phyloP scores from a whole-genome alignment of 1,284 basidiomycete genomes.

The Kwoniella shivajii region DNA sequence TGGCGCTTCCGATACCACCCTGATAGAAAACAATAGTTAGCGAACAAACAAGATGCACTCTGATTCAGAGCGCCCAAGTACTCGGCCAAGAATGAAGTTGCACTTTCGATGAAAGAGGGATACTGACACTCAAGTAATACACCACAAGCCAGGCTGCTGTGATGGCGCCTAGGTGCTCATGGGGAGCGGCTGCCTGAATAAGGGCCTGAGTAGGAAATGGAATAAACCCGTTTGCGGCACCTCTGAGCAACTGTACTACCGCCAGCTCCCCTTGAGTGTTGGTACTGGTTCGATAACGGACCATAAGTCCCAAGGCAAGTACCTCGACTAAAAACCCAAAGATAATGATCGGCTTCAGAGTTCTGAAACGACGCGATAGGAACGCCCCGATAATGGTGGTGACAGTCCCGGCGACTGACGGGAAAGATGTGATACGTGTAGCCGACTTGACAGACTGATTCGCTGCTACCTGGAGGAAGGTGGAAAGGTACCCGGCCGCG shows the following conservation, averaged over 20 bases:
- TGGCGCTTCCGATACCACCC: slow-evolving; percentile 51
- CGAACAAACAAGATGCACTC: too few relatives aligned
- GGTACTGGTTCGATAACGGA: slow-evolving; percentile 39
- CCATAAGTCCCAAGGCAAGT: slow-evolving; percentile 46
- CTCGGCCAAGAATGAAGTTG: background rate
- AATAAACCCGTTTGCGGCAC: slow-evolving; percentile 40
- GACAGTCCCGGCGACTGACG: slow-evolving; percentile 37
- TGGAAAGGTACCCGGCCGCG: slow-evolving; percentile 43
- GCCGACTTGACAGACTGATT: slow-evolving; percentile 36
- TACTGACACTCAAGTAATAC: slow-evolving; percentile 47
- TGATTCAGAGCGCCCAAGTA: too few relatives aligned
- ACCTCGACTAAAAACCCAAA: slow-evolving; percentile 41
- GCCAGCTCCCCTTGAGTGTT: slow-evolving; percentile 41
- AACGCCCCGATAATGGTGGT: slow-evolving; percentile 34
- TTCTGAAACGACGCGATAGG: slow-evolving; percentile 28
- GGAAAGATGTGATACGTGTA: slow-evolving; percentile 36
- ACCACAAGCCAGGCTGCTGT: slow-evolving; percentile 46
- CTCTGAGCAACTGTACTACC: slow-evolving; percentile 44
- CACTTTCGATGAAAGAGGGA: too few relatives aligned
- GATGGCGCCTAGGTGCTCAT: slow-evolving; percentile 48
- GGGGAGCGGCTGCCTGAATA: slow-evolving; percentile 46
- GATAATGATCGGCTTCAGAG: slow-evolving; percentile 48
- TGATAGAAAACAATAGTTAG: too few relatives aligned
- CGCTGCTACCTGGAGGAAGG: slow-evolving; percentile 31
- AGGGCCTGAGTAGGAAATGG: slow-evolving; percentile 47